These are phyloP conservation scores for Aspergillus homomorphus DNA, from an alignment of 495 filamentous ascomycete species.

Conservation along the genomic window DNA sequence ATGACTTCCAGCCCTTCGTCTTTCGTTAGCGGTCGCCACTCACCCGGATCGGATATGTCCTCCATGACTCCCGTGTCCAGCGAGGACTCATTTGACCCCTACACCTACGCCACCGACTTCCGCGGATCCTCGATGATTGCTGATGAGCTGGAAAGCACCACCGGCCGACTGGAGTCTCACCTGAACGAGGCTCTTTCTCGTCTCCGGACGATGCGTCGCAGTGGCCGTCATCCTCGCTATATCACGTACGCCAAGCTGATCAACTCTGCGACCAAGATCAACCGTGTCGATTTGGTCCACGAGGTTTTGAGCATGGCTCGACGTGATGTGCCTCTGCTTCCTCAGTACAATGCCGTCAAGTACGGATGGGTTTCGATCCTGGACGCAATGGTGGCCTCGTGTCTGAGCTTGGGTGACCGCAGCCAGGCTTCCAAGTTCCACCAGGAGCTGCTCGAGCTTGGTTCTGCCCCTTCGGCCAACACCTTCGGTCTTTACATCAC, in stretches of 20 bases:
- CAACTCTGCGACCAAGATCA: constrained; percentile 78
- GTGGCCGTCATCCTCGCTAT: constrained; percentile 88
- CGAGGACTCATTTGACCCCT: constrained; percentile 85
- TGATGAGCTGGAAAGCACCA: constrained; percentile 75
- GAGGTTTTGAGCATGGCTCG: constrained; percentile 87
- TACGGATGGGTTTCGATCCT: constrained; percentile 94
- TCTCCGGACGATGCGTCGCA: constrained; percentile 88
- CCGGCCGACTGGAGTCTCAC: constrained; percentile 61
- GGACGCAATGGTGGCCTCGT: constrained; percentile 93
- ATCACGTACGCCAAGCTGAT: constrained; percentile 96
- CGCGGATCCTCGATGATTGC: constrained; percentile 86
- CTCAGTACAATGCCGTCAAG: constrained; percentile 77
- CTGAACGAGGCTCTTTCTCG: constrained; percentile 77
- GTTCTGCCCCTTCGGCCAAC: constrained; percentile 88
- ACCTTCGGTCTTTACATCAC: constrained; percentile 98
- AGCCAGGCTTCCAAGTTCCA: constrained; percentile 79
- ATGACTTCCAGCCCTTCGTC: constrained; percentile 33
- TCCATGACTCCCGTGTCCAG: constrained; percentile 44
- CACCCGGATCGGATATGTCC: constrained; percentile 41
- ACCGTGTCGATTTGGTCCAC: constrained; percentile 72
- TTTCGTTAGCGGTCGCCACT: constrained; percentile 35
- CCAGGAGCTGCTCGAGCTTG: constrained; percentile 82
- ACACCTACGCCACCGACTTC: constrained; percentile 84
- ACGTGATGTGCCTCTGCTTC: constrained; percentile 76
- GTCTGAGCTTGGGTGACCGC: constrained; percentile 78